Evolutionary conservation across 2,329 filamentous ascomycete genomes (phyloP).

Genomic region (Stemphylium lycopersici): DNA sequence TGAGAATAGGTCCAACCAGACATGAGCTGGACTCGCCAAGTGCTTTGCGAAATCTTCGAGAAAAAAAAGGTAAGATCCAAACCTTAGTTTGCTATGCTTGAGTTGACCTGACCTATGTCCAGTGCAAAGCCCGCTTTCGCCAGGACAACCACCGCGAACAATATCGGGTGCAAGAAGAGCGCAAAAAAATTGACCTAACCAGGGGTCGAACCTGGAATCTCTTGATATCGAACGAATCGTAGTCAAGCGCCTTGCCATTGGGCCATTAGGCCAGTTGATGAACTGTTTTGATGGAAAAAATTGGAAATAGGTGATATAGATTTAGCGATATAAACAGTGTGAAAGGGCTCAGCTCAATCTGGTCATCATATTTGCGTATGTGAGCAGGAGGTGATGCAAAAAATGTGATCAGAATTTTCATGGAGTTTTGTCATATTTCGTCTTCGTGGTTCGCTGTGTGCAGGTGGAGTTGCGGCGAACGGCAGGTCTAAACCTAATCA

Average conservation of each 20-base stretch:
- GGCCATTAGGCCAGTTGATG: conserved; percentile 50
- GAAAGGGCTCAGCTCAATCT: not conserved
- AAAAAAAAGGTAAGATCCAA: not conserved
- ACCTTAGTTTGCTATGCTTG: not conserved
- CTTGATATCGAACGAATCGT: conserved; percentile 44
- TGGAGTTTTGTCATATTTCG: not conserved
- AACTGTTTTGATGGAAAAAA: not conserved
- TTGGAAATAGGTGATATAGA: not conserved
- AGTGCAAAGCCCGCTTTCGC: too few species aligned
- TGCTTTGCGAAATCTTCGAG: too few species aligned
- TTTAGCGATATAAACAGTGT: fast-evolving
- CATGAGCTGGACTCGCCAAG: too few species aligned
- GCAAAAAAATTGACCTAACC: conserved; percentile 1
- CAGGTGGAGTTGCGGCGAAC: not conserved
- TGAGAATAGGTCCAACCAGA: not conserved
- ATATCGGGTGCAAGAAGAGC: not conserved
- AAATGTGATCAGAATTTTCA: not conserved
- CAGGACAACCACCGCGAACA: too few species aligned
- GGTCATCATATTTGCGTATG: too few species aligned
- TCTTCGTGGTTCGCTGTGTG: not conserved
- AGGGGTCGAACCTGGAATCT: conserved; percentile 8
- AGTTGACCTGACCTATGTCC: too few species aligned
- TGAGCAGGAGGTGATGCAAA: too few species aligned
- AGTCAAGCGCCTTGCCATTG: conserved; percentile 65
- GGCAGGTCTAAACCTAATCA: not conserved